phyloP scores from a whole-genome alignment of 345 rosid genomes.

The Geranium brycei region DNA sequence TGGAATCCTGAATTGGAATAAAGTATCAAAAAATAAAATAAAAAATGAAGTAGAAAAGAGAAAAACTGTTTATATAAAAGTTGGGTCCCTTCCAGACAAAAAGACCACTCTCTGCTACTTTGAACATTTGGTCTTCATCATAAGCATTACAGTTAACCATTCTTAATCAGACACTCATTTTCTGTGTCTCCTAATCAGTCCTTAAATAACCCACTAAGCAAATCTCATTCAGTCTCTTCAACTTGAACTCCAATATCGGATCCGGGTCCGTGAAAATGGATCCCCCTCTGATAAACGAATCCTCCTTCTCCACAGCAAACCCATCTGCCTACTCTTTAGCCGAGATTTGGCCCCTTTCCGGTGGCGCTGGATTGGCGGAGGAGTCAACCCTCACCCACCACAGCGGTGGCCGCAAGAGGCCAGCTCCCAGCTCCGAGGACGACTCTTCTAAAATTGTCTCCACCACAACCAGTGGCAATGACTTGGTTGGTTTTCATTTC shows the following conservation, averaged over 20 bases:
- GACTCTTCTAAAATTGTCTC: conserved; percentile 67
- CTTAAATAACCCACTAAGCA: neutral
- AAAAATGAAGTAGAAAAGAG: too few species aligned
- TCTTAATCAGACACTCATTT: too few species aligned
- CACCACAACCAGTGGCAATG: conserved; percentile 62
- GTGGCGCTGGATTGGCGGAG: conserved; percentile 32
- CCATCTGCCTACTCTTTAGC: conserved; percentile 68
- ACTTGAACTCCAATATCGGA: conserved; percentile 30
- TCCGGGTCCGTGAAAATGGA: conserved; percentile 42
- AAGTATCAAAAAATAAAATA: too few species aligned
- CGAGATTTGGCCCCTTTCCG: conserved; percentile 80
- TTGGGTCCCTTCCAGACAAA: too few species aligned
- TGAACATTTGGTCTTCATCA: too few species aligned
- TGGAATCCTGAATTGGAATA: too few species aligned
- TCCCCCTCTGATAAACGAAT: conserved; percentile 62
- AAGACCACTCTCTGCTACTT: too few species aligned
- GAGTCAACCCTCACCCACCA: conserved; percentile 76
- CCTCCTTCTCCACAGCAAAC: conserved; percentile 73
- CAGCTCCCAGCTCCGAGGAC: conserved; percentile 61
- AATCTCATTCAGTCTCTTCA: conserved; percentile 10
- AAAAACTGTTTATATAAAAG: too few species aligned
- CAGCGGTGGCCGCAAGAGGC: conserved; percentile 60
- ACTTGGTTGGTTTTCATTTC: conserved; percentile 47
- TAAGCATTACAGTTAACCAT: too few species aligned
- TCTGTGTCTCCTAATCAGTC: neutral